These are phyloP conservation scores for Bonnemaisonia californica DNA, from an alignment of 31 red algal genomes.

Conservation along the genomic window DNA sequence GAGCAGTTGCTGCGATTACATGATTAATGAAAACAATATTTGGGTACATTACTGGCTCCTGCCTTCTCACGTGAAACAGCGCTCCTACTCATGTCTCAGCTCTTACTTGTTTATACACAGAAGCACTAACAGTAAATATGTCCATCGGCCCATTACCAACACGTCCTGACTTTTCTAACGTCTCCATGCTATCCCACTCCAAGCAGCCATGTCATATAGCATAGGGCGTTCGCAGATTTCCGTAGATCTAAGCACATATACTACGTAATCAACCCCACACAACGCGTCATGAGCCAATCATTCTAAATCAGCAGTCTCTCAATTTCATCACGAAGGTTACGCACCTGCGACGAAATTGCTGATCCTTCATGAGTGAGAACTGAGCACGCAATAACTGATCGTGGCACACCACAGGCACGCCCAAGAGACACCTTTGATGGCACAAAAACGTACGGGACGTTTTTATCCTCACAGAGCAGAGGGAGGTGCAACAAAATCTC, in stretches of 20 bases:
- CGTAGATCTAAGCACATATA: no score
- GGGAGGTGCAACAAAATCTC: constrained; percentile 94
- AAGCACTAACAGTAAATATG: neutral
- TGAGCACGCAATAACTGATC: constrained; percentile 92
- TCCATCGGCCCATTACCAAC: no score
- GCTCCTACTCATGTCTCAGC: no score
- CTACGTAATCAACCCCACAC: no score
- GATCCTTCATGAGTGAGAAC: constrained; percentile 79
- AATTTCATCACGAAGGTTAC: constrained; percentile 84
- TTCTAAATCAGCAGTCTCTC: constrained; percentile 89
- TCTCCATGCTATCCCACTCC: no score
- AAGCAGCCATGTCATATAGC: no score
- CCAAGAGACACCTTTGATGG: constrained; percentile 88
- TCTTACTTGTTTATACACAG: neutral
- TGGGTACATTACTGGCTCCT: no score
- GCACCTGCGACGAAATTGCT: constrained; percentile 68
- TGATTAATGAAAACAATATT: no score
- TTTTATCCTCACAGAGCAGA: constrained; percentile 96
- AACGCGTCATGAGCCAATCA: no score
- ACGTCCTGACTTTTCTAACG: no score
- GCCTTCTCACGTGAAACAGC: no score
- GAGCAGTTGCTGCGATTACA: neutral
- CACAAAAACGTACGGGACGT: constrained; percentile 97
- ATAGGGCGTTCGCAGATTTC: no score
- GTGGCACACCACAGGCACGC: constrained; percentile 90